Evolutionary conservation across 2,329 filamentous ascomycete genomes (phyloP).

Genomic region (Aspergillus caelatus): DNA sequence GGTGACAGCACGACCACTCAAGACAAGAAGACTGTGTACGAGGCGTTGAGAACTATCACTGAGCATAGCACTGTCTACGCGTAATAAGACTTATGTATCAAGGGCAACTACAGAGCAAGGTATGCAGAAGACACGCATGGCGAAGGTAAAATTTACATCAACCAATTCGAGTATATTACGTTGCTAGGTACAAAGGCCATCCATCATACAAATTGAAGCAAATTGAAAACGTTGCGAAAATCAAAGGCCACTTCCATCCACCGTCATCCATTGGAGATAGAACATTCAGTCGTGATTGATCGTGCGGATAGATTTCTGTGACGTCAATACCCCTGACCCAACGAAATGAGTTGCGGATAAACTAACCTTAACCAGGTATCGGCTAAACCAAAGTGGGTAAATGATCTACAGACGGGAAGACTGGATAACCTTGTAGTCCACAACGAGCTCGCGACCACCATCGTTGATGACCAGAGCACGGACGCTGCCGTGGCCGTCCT

Average conservation of each 20-base stretch:
- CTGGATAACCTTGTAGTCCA: slow-evolving; percentile 99
- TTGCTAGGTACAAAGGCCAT: slow-evolving; percentile 25
- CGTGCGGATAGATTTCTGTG: slow-evolving; percentile 15
- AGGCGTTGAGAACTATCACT: too few relatives aligned
- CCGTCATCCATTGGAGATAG: slow-evolving; percentile 22
- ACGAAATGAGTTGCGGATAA: neutral
- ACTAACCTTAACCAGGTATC: slow-evolving; percentile 7
- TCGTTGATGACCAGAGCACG: slow-evolving; percentile 96
- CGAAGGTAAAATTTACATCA: neutral
- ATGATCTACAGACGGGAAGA: slow-evolving; percentile 63
- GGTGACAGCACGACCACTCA: too few relatives aligned
- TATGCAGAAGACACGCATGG: neutral
- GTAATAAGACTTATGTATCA: too few relatives aligned
- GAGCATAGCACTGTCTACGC: too few relatives aligned
- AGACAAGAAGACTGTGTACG: too few relatives aligned
- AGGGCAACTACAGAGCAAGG: neutral
- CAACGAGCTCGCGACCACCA: slow-evolving; percentile 87
- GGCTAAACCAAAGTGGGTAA: slow-evolving; percentile 17
- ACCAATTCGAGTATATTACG: slow-evolving; percentile 17
- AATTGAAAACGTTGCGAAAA: slow-evolving; percentile 13
- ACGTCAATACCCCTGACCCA: slow-evolving; percentile 8
- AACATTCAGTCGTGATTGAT: slow-evolving; percentile 25
- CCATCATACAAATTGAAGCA: slow-evolving; percentile 19
- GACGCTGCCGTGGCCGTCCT: slow-evolving; percentile 88
- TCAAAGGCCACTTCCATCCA: slow-evolving; percentile 19